Percentiles rank a stretch among this genome's conserved stretches.
These are phyloP conservation scores for Sugiyamaella lignohabitans DNA, from an alignment of 805 yeast species.

Conservation along the genomic window DNA sequence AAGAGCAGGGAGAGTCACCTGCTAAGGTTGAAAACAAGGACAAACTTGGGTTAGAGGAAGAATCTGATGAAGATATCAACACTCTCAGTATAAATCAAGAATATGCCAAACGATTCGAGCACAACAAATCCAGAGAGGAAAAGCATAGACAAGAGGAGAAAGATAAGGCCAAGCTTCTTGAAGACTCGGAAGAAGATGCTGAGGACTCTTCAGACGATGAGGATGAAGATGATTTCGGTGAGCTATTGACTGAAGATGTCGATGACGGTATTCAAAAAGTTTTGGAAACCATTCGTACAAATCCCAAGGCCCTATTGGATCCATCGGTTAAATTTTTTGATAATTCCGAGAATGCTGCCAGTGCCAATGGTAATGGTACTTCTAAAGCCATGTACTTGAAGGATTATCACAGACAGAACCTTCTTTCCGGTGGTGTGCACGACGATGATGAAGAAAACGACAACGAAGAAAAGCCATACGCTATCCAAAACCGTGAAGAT, in stretches of 20 bases:
- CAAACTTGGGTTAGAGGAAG: neutral
- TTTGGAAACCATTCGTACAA: constrained; percentile 63
- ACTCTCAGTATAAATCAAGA: constrained; percentile 19
- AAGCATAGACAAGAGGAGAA: constrained; percentile 23
- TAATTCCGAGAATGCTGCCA: constrained; percentile 45
- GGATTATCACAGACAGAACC: constrained; percentile 83
- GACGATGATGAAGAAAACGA: constrained; percentile 45
- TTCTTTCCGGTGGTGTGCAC: constrained; percentile 58
- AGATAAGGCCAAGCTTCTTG: constrained; percentile 30
- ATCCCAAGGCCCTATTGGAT: constrained; percentile 54
- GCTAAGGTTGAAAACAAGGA: neutral
- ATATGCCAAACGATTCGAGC: constrained; percentile 27
- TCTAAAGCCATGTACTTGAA: constrained; percentile 80
- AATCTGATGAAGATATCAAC: constrained; percentile 16
- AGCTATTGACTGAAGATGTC: constrained; percentile 75
- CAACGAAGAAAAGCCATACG: constrained; percentile 57
- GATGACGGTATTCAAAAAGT: constrained; percentile 75
- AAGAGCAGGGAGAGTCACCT: neutral
- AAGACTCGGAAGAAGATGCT: constrained; percentile 26
- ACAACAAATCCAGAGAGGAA: constrained; percentile 31
- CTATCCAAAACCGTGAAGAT: constrained; percentile 68
- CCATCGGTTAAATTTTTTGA: constrained; percentile 69
- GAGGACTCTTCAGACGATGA: constrained; percentile 43
- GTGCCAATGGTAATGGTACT: constrained; percentile 27
- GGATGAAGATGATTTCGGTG: constrained; percentile 90